These are phyloP conservation scores for Salvia hispanica DNA, from an alignment of 257 asterid genomes.

Conservation along the genomic window DNA sequence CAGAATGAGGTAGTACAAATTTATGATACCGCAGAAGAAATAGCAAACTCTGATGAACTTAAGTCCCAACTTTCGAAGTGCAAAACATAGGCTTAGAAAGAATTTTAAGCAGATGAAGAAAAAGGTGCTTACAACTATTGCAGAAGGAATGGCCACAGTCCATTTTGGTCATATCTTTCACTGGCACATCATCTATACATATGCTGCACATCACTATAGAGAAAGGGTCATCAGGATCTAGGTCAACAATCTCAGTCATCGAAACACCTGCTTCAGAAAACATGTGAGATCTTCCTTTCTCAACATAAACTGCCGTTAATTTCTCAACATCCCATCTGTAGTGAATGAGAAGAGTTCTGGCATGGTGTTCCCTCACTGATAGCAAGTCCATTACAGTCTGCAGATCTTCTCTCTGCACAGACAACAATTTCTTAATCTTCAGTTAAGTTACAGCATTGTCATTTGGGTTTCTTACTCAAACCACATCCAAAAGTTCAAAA, in stretches of 20 bases:
- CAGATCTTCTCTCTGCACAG: slow-evolving; percentile 74
- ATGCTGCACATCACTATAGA: slow-evolving; percentile 55
- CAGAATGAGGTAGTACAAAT: slow-evolving; percentile 9
- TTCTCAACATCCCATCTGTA: slow-evolving; percentile 88
- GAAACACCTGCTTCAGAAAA: slow-evolving; percentile 87
- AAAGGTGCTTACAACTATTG: slow-evolving; percentile 69
- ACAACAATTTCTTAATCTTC: slow-evolving; percentile 27
- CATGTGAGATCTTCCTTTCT: slow-evolving; percentile 73
- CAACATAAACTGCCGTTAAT: slow-evolving; percentile 70
- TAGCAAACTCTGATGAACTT: slow-evolving; percentile 9
- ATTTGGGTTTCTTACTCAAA: neutral
- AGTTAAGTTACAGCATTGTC: slow-evolving; percentile 6
- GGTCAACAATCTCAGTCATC: slow-evolving; percentile 43
- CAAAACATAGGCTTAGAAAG: slow-evolving; percentile 8
- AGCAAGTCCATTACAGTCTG: slow-evolving; percentile 85
- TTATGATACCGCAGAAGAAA: neutral
- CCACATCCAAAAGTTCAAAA: slow-evolving; percentile 18
- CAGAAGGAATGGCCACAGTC: slow-evolving; percentile 97
- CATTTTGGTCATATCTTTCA: slow-evolving; percentile 64
- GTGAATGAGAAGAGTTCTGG: slow-evolving; percentile 91
- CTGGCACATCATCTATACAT: slow-evolving; percentile 77
- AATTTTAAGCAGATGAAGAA: slow-evolving; percentile 8
- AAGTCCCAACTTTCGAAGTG: slow-evolving; percentile 1
- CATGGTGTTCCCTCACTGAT: slow-evolving; percentile 86
- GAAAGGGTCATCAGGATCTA: slow-evolving; percentile 43